Evolutionary conservation across 495 filamentous ascomycete species (phyloP), one percentile per base, ranked within the genome.

Genomic region (Neurospora sp.): DNA sequence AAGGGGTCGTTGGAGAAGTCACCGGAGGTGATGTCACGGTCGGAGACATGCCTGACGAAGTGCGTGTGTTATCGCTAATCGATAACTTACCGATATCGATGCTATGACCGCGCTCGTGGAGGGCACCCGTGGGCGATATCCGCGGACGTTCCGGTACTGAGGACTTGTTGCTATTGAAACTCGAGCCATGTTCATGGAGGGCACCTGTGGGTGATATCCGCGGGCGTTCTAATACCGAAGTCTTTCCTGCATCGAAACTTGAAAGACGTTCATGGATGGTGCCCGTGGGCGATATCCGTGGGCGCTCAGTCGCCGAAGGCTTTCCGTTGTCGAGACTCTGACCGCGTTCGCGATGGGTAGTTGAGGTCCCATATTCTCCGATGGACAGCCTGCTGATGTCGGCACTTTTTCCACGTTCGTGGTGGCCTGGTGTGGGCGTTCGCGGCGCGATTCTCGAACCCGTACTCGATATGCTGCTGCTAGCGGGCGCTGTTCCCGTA

Each of bases 261-360:
- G 87, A 81, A 31, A 84, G 84, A 34, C 83, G 83, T 38, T 85
- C 84, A 71, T 85, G 83, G 70, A 75, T 74, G 15, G 28, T 66
- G 15, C 54, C 54, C 6, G 54, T 66, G 13, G 83, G 81, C 9
- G 82, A 84, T 21, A 80, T 76, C 13, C 70, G 73, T 62, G 75
- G 81, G 69, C 78, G 79, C 31, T 83, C 79, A 36, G 75, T 74
- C 70, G 83, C 78, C 69, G 82, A 84, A 45, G 86, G 76, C 76
- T 81, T 87, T 72, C 82, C 78, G 31, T 86, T 83, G 73, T 88
- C 87, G 45, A 88, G 54, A 71, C 85, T 89, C 40, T 87, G 82
- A 36, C 84, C 85, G 36, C 84, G 83, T 40, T 85, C 84, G 72
- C 85, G 83, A 71, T 76, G 77, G 54, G 15, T 8, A 62, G 54